Evolutionary conservation across 306 rosid species (phyloP).

Genomic region (Prunus campanulata): DNA sequence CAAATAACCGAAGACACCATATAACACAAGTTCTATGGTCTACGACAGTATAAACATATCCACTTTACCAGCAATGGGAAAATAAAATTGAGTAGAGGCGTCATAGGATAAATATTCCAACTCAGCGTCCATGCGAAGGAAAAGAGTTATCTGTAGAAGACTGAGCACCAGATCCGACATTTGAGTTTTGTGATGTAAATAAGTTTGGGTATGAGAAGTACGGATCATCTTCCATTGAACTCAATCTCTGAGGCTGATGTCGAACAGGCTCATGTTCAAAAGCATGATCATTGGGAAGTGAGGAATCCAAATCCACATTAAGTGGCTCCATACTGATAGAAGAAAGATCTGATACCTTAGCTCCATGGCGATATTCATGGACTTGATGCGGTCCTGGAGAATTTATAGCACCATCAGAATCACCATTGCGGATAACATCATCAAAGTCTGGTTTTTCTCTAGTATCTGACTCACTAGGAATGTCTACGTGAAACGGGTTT

Average conservation of each 20-base stretch:
- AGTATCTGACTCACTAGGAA: conserved; percentile 25
- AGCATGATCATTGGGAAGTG: conserved; percentile 32
- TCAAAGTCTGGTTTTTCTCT: conserved; percentile 31
- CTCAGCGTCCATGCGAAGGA: conserved; percentile 38
- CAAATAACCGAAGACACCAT: conserved; percentile 1
- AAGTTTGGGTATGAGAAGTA: conserved; percentile 81
- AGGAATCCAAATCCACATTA: conserved; percentile 41
- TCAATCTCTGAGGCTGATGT: conserved; percentile 61
- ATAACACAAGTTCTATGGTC: not conserved
- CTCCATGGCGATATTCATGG: conserved; percentile 30
- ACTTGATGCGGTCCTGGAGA: conserved; percentile 31
- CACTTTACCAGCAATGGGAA: conserved; percentile 27
- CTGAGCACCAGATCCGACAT: conserved; percentile 45
- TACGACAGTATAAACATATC: not conserved
- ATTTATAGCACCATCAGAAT: conserved; percentile 18
- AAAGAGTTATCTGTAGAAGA: conserved; percentile 38
- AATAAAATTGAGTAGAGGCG: conserved; percentile 3
- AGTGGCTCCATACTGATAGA: conserved; percentile 28
- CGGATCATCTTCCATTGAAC: conserved; percentile 79
- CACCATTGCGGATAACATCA: conserved; percentile 25
- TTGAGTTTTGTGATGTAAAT: conserved; percentile 57
- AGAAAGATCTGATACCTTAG: conserved; percentile 41
- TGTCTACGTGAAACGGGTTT: conserved; percentile 53
- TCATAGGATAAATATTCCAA: not conserved
- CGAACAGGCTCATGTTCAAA: conserved; percentile 25